phyloP scores from a whole-genome alignment of 1,284 basidiomycete genomes.

The Cryptococcus sp. region DNA sequence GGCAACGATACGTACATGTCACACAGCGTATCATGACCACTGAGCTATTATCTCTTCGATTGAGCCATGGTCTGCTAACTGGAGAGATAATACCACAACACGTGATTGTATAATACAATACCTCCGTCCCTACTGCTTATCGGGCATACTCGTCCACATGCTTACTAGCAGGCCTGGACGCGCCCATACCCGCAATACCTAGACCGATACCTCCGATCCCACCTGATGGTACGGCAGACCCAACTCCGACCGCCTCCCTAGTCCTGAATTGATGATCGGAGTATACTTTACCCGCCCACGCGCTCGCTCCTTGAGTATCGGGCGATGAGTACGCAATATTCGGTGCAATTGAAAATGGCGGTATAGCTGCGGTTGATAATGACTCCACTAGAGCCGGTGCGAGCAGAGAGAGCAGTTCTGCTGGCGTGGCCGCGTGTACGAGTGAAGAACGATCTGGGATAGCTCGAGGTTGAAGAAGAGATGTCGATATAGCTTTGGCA shows the following conservation, averaged over 20 bases:
- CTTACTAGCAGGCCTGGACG: conserved; percentile 18
- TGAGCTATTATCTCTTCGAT: too few species aligned
- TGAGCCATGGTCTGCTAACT: too few species aligned
- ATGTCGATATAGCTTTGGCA: neutral
- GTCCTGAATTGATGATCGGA: conserved; percentile 27
- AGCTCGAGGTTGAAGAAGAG: neutral
- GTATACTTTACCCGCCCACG: conserved; percentile 36
- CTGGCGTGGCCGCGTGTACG: conserved; percentile 14
- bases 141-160: conserved; percentile 17
- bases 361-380: conserved; percentile 18
- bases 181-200: neutral
- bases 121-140: too few species aligned
- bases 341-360: conserved; percentile 25
- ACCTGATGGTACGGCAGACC: neutral
- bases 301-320: conserved; percentile 21
- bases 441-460: neutral
- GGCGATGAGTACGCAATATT: conserved; percentile 5
- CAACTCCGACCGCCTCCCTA: conserved; percentile 14
- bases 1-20: too few species aligned
- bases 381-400: conserved; percentile 18
- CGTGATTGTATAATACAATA: too few species aligned
- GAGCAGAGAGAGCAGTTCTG: conserved; percentile 20
- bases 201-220: conserved; percentile 4
- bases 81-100: too few species aligned
- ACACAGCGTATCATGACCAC: too few species aligned